Evolutionary conservation across 805 yeast genomes (phyloP), one percentile per base, ranked within the genome.

Genomic region (Cyberlindnera nakhonratchasimensis): DNA sequence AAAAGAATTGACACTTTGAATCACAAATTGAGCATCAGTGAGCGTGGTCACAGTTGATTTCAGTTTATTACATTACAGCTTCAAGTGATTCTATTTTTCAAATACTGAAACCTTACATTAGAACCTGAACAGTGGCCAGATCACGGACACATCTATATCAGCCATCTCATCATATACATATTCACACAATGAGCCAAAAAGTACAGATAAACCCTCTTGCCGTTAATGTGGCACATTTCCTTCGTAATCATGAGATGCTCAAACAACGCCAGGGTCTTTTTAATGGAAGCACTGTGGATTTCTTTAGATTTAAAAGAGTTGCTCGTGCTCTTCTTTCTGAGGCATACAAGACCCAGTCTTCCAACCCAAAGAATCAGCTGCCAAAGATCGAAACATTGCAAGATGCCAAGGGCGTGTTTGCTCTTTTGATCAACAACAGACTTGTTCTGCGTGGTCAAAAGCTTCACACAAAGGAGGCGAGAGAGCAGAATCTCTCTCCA

Each of bases 231-330:
- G 96, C 95, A 29, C 72, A 75, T 40, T 84, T 71, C 48, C 69
- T 90, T 48, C 79, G 91, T 46, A 76, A 78, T 52, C 75, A 85
- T 62, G 59, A 68, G 25, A 63, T 66, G n/a, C 70, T 91, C 49
- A 93, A 91, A 58, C 85, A 82, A 63, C 79, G 99, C 55, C 75
- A 77, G 47, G 97, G 97, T 12, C 62, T 82, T n/a, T 68, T 82
- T 40, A 81, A 82, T 54, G 80, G 83, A 42, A 76, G 76, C 48
- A 80, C 79, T 36, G 74, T 78, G 26, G 96, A 87, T 45, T 89
- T 93, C 63, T 93, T 91, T 74, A 74, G 95, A 52, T 84, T 72
- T 62, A 91, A 91, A 63, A 77, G 99, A 55, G 83, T 87, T 32
- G 66, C 78, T 12, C 71, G 98, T 51, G 95, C 95, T 1, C 71